phyloP scores from a whole-genome alignment of 2,329 filamentous ascomycete species.

The Paracoccidioides brasiliensis region DNA sequence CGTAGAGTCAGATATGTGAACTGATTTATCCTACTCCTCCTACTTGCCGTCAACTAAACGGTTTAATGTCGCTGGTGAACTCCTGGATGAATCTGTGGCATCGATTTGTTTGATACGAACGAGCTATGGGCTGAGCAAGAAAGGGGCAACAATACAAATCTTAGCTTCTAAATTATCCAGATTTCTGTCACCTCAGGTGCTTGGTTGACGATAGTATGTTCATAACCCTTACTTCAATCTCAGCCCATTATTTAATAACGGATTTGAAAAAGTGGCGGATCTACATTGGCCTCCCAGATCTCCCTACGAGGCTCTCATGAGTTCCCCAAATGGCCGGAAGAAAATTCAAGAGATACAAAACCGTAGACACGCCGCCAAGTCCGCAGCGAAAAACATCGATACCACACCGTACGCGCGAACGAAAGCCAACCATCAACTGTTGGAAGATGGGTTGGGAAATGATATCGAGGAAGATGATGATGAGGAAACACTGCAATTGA shows the following conservation, averaged over 20 bases:
- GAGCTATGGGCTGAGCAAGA: neutral
- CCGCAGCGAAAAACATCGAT: conserved; percentile 23
- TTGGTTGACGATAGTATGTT: conserved; percentile 23
- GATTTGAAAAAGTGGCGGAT: conserved; percentile 9
- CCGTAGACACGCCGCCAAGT: conserved; percentile 54
- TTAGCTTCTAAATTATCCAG: neutral
- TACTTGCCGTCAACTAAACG: neutral
- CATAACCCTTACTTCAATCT: neutral
- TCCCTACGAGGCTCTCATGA: conserved; percentile 48
- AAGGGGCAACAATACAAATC: neutral
- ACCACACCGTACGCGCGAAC: conserved; percentile 7
- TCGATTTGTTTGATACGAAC: neutral
- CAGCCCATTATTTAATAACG: neutral
- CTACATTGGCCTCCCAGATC: conserved; percentile 48
- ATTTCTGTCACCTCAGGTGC: conserved; percentile 7
- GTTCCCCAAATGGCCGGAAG: conserved; percentile 66
- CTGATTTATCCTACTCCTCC: neutral
- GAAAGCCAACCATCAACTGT: conserved; percentile 6
- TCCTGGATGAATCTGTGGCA: neutral
- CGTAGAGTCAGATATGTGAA: neutral
- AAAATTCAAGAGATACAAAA: conserved; percentile 57
- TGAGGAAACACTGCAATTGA: conserved; percentile 76
- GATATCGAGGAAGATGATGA: conserved; percentile 55
- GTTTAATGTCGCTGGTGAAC: too few relatives aligned
- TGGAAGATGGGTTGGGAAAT: conserved; percentile 17